Conservation (phyloP, 345 rosid genomes). For the Euphorbia peplus region DNA sequence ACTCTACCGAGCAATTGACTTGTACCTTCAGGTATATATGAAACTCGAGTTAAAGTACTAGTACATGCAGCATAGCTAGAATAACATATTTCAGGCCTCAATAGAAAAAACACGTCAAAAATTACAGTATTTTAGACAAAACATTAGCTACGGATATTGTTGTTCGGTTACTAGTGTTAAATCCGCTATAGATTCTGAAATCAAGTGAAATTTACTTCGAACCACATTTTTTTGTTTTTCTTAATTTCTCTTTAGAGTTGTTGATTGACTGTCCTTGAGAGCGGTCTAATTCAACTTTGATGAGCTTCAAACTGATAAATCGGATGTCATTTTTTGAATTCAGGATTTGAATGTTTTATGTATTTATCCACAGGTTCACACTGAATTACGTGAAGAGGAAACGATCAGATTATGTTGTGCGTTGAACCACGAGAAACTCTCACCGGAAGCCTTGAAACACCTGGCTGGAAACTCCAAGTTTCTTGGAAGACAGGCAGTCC, state of each 20-base stretch:
- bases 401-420: conserved; percentile 33
- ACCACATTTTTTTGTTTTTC: too few species aligned
- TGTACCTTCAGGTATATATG: conserved; percentile 44
- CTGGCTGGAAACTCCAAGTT: conserved; percentile 36
- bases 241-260: too few species aligned
- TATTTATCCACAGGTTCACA: conserved; percentile 43
- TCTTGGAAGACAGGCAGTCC: conserved; percentile 31
- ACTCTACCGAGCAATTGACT: conserved; percentile 46
- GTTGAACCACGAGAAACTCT: conserved; percentile 45
- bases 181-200: too few species aligned
- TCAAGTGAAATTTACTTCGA: too few species aligned
- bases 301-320: neutral
- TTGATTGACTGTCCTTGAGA: too few species aligned
- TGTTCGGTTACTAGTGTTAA: too few species aligned
- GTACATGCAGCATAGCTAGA: neutral
- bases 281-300: too few species aligned
- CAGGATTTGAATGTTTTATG: neutral
- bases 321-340: neutral
- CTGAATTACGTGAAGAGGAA: conserved; percentile 28
- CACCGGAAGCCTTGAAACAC: conserved; percentile 31
- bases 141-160: too few species aligned
- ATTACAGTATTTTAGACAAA: too few species aligned
- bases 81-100: too few species aligned
- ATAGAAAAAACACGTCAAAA: too few species aligned
- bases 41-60: conserved; percentile 2